Conservation (phyloP, 129 eudicot genomes). For the Deinandra increscens region DNA sequence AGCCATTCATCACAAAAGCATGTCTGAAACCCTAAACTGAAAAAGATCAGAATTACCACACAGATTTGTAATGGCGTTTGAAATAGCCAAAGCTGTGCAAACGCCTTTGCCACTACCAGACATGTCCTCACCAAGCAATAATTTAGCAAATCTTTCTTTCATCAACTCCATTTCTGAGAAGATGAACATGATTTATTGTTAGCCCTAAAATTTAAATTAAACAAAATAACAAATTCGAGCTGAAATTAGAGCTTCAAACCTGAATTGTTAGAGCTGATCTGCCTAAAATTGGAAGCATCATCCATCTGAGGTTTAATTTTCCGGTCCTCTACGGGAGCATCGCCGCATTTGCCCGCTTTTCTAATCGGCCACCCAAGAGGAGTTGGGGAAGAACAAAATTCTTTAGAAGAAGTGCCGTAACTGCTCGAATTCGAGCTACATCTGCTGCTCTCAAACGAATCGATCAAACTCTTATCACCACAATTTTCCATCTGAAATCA, state of each 20-base stretch:
- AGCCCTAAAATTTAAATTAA: neutral
- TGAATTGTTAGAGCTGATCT: constrained; percentile 44
- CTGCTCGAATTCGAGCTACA: constrained; percentile 43
- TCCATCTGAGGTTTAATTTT: too few species aligned
- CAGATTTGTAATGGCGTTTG: constrained; percentile 87
- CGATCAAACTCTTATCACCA: constrained; percentile 36
- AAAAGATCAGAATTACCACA: constrained; percentile 44
- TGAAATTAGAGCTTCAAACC: constrained; percentile 38
- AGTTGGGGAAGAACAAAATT: too few species aligned
- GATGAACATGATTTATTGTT: neutral
- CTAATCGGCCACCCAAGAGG: too few species aligned
- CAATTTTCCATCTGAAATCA: constrained; percentile 34
- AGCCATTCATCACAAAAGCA: constrained; percentile 5
- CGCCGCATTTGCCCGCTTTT: too few species aligned
- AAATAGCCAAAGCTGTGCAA: constrained; percentile 80
- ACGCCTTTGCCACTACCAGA: constrained; percentile 98
- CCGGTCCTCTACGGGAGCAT: too few species aligned
- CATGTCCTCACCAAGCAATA: constrained; percentile 93
- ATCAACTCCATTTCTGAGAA: constrained; percentile 70
- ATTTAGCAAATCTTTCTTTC: constrained; percentile 88
- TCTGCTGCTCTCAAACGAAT: constrained; percentile 33
- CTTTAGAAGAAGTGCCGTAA: constrained; percentile 11
- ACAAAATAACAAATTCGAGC: neutral
- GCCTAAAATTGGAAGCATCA: constrained; percentile 40
- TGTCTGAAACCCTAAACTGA: neutral